Base-by-base conservation (phyloP, 768 basidiomycete species). In the Termitomyces sp. region DNA sequence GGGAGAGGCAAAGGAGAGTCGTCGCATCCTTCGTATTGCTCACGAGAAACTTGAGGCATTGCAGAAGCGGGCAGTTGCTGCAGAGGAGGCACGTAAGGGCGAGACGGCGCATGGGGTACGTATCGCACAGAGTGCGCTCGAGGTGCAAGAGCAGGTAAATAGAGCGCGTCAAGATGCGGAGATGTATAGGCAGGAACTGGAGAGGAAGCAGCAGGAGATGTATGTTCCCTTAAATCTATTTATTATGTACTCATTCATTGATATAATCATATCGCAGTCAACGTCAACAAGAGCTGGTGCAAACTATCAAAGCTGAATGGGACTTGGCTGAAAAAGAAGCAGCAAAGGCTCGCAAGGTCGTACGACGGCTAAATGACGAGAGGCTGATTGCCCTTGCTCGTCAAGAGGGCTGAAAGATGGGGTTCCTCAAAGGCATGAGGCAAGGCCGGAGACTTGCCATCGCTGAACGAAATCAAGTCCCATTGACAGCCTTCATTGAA, bases 281-380 rank as follows among this genome's bases (percentile, higher is more conserved):
- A 46, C 66, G 65, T 18, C 69, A 67, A 14, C 61, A 66, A 12
- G 66, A 71, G 5, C 57, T 57, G 5, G 56, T 71, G 3, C 65
- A 62, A 42, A 58, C 57, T 1, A 61, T 74, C 7, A 72, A 76
- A 61, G 56, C 58, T 0, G 68, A 76, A 56, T 68, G 72, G 24
- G 68, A 73, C 36, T 64, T 70, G 12, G 72, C 73, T 1, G 71
- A 76, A 49, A 64, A 63, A 2, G 68, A 69, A 13, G 73, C 76
- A 8, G 57, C 62, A 20, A 68, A 77, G 30, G 76, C 85, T 20
- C 76, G 84, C 32, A 74, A 70, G 18, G 73, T 76, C 39, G 76
- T 85, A n/a, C 73, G 87, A 30, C 79, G 78, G 66, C 60, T 86
- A 44, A 81, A 82, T 56, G 78, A 85, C 55, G 80, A 86, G 68